These are phyloP conservation scores for Crithidia expoeki DNA, from an alignment of 208 protist genomes.

Conservation along the genomic window DNA sequence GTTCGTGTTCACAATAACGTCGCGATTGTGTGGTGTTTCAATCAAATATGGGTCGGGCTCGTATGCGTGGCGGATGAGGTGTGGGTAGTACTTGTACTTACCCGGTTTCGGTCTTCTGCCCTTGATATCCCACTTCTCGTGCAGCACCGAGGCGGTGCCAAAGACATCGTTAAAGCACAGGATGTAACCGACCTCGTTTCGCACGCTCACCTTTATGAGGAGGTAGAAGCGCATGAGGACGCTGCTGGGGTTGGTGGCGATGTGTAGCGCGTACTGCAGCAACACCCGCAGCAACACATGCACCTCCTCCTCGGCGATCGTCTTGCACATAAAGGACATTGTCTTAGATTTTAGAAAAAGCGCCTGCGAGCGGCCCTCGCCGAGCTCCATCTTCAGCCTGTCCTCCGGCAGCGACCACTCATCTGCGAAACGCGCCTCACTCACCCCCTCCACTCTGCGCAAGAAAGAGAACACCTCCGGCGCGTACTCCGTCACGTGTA, in stretches of 20 bases:
- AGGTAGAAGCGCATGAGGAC: slow-evolving; percentile 86
- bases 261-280: slow-evolving; percentile 54
- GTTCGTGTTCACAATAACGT: slow-evolving; percentile 9
- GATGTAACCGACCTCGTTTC: slow-evolving; percentile 65
- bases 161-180: slow-evolving; percentile 86
- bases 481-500: slow-evolving; percentile 79
- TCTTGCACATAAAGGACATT: slow-evolving; percentile 87
- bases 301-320: slow-evolving; percentile 73
- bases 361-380: slow-evolving; percentile 84
- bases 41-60: slow-evolving; percentile 61
- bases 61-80: slow-evolving; percentile 54
- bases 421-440: slow-evolving; percentile 52
- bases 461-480: slow-evolving; percentile 73
- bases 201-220: slow-evolving; percentile 58
- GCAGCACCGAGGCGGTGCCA: slow-evolving; percentile 43
- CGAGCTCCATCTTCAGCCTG: slow-evolving; percentile 58
- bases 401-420: slow-evolving; percentile 79
- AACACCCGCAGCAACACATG: slow-evolving; percentile 64
- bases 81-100: slow-evolving; percentile 69
- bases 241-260: slow-evolving; percentile 48
- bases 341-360: slow-evolving; percentile 81
- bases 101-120: slow-evolving; percentile 84
- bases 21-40: slow-evolving; percentile 20
- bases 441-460: slow-evolving; percentile 53
- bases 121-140: slow-evolving; percentile 92